Conservation (phyloP, 768 basidiomycete species). For the Floccularia luteovirens region DNA sequence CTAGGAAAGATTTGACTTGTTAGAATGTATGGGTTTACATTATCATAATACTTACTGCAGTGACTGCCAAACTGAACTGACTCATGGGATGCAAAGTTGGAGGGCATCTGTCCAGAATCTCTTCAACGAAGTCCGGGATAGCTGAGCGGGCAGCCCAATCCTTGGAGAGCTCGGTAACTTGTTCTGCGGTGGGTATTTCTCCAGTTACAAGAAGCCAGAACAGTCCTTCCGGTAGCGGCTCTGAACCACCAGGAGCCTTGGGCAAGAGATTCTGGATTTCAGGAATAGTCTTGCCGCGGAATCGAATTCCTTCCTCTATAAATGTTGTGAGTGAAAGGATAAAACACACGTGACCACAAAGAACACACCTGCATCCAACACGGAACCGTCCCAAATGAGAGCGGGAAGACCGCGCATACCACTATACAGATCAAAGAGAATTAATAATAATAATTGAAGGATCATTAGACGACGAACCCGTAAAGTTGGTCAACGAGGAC, state of each 20-base stretch:
- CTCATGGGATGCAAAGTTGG: constrained; percentile 97
- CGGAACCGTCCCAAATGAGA: constrained; percentile 97
- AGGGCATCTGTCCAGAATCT: constrained; percentile 88
- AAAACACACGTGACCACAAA: neutral
- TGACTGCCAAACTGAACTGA: constrained; percentile 94
- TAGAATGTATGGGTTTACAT: constrained; percentile 1
- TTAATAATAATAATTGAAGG: constrained; percentile 2
- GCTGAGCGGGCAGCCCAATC: constrained; percentile 94
- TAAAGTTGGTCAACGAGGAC: constrained; percentile 89
- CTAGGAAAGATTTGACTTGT: constrained; percentile 23
- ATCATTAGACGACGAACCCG: constrained; percentile 40
- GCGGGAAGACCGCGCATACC: constrained; percentile 89
- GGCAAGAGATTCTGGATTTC: constrained; percentile 84
- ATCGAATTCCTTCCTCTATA: constrained; percentile 92
- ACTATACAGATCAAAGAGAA: constrained; percentile 25
- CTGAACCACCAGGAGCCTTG: constrained; percentile 80
- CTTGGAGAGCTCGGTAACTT: constrained; percentile 77
- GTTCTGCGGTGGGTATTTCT: constrained; percentile 87
- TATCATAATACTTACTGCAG: constrained; percentile 51
- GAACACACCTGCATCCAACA: constrained; percentile 79
- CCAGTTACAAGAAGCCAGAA: constrained; percentile 97
- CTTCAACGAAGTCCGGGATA: constrained; percentile 93
- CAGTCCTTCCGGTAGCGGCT: constrained; percentile 89
- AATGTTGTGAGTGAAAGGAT: constrained; percentile 5
- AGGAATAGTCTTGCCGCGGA: constrained; percentile 93